Evolutionary conservation across 2,329 filamentous ascomycete species (phyloP), one percentile per base, ranked within the genome.

Genomic region (Xylariaceae sp.): DNA sequence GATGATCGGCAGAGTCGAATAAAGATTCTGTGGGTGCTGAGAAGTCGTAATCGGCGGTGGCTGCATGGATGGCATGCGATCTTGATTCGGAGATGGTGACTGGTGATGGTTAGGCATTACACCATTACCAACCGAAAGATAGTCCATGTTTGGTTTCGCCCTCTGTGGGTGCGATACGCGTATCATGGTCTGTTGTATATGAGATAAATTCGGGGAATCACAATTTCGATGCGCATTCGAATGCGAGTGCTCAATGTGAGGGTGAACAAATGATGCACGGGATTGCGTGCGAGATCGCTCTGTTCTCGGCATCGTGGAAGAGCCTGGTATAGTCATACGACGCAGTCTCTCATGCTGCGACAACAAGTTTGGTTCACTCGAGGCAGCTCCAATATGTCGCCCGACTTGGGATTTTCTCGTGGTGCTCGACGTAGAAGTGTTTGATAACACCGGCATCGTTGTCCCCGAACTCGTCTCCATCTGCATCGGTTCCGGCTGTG

Each of bases 261-360:
- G 61, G 55, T 74, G 74, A 61, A 83, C 81, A 61, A 83, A 78
- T 0, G 81, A 83, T 30, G 76, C 75, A 2, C 80, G 76, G 1
- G 77, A 75, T 34, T 74, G 74, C 17, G 75, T 66, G 37, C 74
- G 75, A 58, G 77, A 74, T 2, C 75, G 64, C 6, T 77, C 77
- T 6, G 74, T 67, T 30, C 73, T 72, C 39, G 5, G 23, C 4
- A 69, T 68, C 3, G 66, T 65, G 13, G 70, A 67, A 17, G 72
- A 64, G 58, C 70, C 76, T 10, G 82, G 77, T 73, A 85, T 74
- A 9, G 82, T 82, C 75, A 84, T 82, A 53, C 83, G 79, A 44
- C 82, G 77, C 17, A 84, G 67, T 65, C 81, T 83, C 60, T 86
- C 82, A 67, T 85, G 82, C 59, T 84, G 81, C 50, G 78, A 71